Percentiles rank a stretch among this genome's conserved stretches.
These are phyloP conservation scores for Kuraishia piskuri DNA, from an alignment of 805 yeast genomes.

Conservation along the genomic window DNA sequence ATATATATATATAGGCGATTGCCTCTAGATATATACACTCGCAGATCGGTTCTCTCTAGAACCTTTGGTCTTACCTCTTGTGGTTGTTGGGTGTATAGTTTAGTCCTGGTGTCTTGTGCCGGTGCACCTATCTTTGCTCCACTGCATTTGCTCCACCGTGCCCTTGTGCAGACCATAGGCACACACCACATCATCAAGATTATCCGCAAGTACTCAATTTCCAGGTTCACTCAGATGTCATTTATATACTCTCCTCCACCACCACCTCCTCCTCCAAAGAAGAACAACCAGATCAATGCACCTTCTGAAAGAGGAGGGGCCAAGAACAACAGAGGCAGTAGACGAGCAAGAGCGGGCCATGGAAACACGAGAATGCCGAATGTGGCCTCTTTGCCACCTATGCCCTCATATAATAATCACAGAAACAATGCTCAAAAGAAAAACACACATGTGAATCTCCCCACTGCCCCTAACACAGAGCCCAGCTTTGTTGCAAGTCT, in stretches of 20 bases:
- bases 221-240: no score
- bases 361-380: not conserved
- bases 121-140: no score
- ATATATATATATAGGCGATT: no score
- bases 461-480: not conserved
- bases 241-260: not conserved
- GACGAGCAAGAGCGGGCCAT: not conserved
- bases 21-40: no score
- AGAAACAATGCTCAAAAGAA: not conserved
- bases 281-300: not conserved
- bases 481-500: not conserved
- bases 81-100: no score
- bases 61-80: no score
- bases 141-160: no score
- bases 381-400: not conserved
- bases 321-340: not conserved
- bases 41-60: no score
- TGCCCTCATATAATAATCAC: not conserved
- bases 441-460: not conserved
- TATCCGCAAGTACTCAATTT: not conserved
- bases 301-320: not conserved
- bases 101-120: no score
- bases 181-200: no score
- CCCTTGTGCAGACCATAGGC: no score
- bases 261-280: slow-evolving; percentile 1